Evolutionary conservation across 163 green algal genomes (phyloP).

Genomic region (Volvox carteri): DNA sequence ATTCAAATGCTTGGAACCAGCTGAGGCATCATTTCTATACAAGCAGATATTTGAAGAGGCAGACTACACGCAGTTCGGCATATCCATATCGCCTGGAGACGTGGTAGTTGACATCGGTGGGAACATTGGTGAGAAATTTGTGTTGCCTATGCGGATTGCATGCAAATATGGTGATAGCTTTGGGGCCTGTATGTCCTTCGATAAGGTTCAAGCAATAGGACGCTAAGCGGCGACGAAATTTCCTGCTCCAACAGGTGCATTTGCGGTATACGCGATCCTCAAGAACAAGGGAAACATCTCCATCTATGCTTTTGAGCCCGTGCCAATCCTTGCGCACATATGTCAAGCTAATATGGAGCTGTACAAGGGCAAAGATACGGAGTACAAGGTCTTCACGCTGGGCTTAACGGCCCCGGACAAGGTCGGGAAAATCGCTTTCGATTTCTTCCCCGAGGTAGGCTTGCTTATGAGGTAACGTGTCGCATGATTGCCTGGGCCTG

Average conservation of each 20-base stretch:
- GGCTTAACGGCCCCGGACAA: background rate
- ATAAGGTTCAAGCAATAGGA: no score
- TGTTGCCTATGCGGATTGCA: no score
- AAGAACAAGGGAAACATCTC: background rate
- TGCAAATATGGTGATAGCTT: no score
- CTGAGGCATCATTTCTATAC: background rate
- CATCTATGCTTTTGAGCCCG: background rate
- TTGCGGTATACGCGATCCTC: background rate
- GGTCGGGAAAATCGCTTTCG: background rate
- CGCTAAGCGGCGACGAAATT: no score
- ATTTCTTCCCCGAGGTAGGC: background rate
- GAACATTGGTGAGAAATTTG: background rate
- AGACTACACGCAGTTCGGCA: background rate
- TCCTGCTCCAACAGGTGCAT: no score
- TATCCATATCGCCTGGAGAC: constrained; percentile 5
- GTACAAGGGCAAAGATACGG: background rate
- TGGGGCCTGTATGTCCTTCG: no score
- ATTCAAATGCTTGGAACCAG: background rate
- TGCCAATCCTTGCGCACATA: background rate
- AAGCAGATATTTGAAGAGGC: background rate
- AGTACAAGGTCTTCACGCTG: background rate
- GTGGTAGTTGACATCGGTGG: background rate
- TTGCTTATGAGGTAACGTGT: no score
- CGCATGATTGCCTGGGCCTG: no score
- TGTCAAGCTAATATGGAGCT: background rate